Base-by-base conservation (phyloP, 2,329 filamentous ascomycete genomes). In the Teratosphaeria pseudoeucalypti region DNA sequence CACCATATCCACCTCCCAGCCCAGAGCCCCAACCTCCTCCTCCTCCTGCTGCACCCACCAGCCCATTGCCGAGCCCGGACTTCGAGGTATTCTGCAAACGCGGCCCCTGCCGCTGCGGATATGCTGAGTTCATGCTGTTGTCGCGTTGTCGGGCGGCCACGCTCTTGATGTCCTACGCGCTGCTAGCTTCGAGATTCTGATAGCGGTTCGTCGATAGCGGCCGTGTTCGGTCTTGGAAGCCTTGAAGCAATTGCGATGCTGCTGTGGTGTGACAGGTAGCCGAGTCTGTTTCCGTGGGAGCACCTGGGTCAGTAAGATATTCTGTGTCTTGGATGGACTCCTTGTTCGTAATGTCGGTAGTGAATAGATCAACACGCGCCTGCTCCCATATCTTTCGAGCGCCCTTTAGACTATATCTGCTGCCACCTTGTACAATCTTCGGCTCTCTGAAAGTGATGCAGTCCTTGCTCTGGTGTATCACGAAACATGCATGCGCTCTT, bases 21-120 rank as follows among this genome's bases (percentile, higher is more conserved):
- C 60, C 60, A 29, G 34, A 39, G 34, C 47, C 56, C 57, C 58
- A 56, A n/a, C n/a, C n/a, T 54, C 58, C 14, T 57, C 61, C 32
- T 53, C 56, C 6, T 56, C 54, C 14, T 54, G 55, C 14, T 54
- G 57, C 27, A 37, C 62, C 65, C 39, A 62, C 65, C 39, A 64
- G 77, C 67, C 78, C 79, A 66, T 76, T 79, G 57, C 81, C 82
- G 79, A 70, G 56, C 2, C 64, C 66, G 3, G 64, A 64, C 67
- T 72, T 72, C 49, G 66, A 63, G 27, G 68, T 67, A 58, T 71
- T 72, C 58, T 70, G 69, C 55, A 72, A 59, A 52, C 68, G 61
- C 55, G 67, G 63, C 29, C 64, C 62, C 39, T 64, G 67, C 19
- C 69, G 67, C 55, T 67, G 55, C 19, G 52, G 23, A 47, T 56